These are phyloP conservation scores for Monosporozyma yasuniensis DNA, from an alignment of 805 yeast genomes.

Conservation along the genomic window DNA sequence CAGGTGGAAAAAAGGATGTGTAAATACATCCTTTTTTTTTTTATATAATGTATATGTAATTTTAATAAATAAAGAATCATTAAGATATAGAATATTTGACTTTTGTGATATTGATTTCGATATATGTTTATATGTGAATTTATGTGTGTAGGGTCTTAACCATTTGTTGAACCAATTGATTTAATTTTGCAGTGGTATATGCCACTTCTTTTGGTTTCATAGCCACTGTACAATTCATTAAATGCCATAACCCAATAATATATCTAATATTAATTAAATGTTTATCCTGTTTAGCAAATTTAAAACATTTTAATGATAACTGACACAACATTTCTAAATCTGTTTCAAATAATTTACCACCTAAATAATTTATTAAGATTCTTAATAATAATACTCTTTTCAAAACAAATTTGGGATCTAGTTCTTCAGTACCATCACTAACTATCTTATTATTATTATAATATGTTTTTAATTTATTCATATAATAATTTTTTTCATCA, in stretches of 20 bases:
- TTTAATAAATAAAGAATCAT: too few relatives aligned
- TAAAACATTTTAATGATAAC: conserved; percentile 23
- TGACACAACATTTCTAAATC: conserved; percentile 20
- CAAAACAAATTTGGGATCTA: conserved; percentile 7
- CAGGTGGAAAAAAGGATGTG: conserved; percentile 35
- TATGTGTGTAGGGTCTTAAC: too few relatives aligned
- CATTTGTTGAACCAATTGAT: conserved; percentile 10
- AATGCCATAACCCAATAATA: conserved; percentile 27
- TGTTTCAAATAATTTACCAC: conserved; percentile 25
- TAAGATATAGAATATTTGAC: too few relatives aligned
- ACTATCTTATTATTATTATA: conserved; percentile 17
- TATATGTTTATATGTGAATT: too few relatives aligned
- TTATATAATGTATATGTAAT: not conserved
- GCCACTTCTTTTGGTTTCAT: conserved; percentile 26
- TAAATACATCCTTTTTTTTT: not conserved
- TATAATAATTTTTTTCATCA: conserved; percentile 12
- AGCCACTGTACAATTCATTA: conserved; percentile 26
- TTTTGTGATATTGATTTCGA: too few relatives aligned
- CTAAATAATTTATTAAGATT: conserved; percentile 23
- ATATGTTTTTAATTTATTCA: conserved; percentile 15
- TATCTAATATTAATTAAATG: conserved; percentile 20
- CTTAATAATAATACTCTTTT: conserved; percentile 23
- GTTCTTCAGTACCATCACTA: not conserved
- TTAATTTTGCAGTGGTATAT: conserved; percentile 20
- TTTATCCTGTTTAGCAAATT: conserved; percentile 16